Percentiles rank a stretch among this genome's conserved stretches.
phyloP scores from a whole-genome alignment of 2,329 filamentous ascomycete species.

The Scopulariopsis brevicaulis region DNA sequence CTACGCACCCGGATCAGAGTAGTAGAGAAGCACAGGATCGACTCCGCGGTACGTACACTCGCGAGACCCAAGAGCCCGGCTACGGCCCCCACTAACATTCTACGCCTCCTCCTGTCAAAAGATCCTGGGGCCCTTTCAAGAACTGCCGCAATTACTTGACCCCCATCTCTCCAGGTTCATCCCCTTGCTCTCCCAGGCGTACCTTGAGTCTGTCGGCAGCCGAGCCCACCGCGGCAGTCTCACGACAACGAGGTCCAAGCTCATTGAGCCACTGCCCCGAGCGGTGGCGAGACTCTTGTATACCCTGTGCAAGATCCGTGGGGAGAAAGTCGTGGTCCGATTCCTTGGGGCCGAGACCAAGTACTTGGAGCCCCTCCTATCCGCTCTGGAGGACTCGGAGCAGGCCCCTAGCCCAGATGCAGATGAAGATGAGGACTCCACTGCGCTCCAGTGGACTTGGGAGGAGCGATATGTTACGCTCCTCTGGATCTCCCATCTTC shows the following conservation, averaged over 20 bases:
- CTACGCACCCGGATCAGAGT: conserved; percentile 38
- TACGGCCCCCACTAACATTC: background rate
- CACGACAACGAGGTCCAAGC: conserved; percentile 19
- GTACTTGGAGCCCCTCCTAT: conserved; percentile 70
- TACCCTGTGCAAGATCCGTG: conserved; percentile 85
- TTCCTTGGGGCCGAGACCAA: conserved; percentile 86
- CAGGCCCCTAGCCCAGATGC: conserved; percentile 7
- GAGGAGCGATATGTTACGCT: conserved; percentile 81
- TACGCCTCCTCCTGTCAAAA: conserved; percentile 11
- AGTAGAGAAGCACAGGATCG: conserved; percentile 35
- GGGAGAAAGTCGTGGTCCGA: conserved; percentile 81
- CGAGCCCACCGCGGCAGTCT: conserved; percentile 26
- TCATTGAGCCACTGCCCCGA: conserved; percentile 46
- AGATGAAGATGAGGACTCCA: conserved; percentile 8
- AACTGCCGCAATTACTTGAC: conserved; percentile 88
- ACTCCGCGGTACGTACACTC: conserved; percentile 26
- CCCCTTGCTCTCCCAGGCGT: conserved; percentile 62
- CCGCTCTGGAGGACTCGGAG: conserved; percentile 56
- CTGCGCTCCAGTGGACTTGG: conserved; percentile 49
- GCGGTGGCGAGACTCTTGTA: conserved; percentile 77
- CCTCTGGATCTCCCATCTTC: conserved; percentile 75
- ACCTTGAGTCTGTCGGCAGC: conserved; percentile 52
- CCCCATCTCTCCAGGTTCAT: conserved; percentile 68
- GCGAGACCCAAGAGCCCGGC: background rate
- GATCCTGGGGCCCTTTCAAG: conserved; percentile 80